phyloP scores from a whole-genome alignment of 1,139 yeast species.

The Pneumocystis jirovecii region DNA sequence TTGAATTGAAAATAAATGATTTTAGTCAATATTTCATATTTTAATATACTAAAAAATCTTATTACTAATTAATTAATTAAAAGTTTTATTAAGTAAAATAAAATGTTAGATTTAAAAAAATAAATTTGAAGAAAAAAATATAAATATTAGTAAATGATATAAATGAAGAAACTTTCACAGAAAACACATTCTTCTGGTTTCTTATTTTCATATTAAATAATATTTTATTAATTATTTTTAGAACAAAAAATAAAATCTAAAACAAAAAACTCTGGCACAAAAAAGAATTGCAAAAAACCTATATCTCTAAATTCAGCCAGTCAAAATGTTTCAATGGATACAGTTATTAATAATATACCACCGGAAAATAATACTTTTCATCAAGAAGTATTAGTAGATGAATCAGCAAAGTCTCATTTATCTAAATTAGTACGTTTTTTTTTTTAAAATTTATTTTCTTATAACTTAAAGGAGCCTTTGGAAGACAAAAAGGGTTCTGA shows the following conservation, averaged over 20 bases:
- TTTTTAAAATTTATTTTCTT: neutral
- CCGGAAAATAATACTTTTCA: neutral
- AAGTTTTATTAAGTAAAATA: neutral
- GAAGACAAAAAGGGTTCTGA: neutral
- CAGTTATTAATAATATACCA: neutral
- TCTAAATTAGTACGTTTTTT: neutral
- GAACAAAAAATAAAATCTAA: neutral
- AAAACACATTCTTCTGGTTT: neutral
- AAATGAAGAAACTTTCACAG: neutral
- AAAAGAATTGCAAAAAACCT: neutral
- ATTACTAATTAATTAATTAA: too few species aligned
- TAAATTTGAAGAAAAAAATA: neutral
- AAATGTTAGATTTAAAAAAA: neutral
- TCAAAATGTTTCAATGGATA: neutral
- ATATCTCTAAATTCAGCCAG: neutral
- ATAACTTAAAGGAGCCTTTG: neutral
- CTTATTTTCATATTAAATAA: neutral
- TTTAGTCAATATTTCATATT: too few species aligned
- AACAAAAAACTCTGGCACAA: neutral
- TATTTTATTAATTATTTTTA: neutral
- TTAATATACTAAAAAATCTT: too few species aligned
- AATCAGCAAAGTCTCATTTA: neutral
- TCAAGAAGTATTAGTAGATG: neutral
- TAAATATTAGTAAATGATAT: neutral
- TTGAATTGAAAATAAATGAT: too few species aligned